Evolutionary conservation across 805 yeast species (phyloP), one percentile per base, ranked within the genome.

Genomic region (Wickerhamomyces canadensis): DNA sequence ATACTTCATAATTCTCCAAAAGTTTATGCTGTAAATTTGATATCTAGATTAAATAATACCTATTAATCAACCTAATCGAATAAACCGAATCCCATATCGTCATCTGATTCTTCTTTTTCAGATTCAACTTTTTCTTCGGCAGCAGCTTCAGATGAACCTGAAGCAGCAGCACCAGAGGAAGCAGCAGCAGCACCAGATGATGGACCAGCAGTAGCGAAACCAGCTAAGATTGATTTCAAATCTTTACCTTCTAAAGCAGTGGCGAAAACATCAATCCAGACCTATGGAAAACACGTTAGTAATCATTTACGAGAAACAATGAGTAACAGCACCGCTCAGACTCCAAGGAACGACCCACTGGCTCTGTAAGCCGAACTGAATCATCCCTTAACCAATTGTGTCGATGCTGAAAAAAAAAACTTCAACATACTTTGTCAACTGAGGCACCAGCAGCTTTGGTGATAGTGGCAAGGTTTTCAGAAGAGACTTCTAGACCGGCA

Each of bases 61-160:
- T 5, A 19, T 29, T 29, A 29, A 18, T 16, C 16, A 16, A 13
- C 24, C 72, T 84, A 84, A 72, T 83, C 94, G 76, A 84, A 84
- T 72, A 84, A 78, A 73, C 91, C 91, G 81, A 84, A 79, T 58
- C 91, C 91, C 91, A 84, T 81, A 71, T 81, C 93, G 60, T 79
- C 86, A 64, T 80, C 87, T 50, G 80, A 76, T 65, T 75, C 84
- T 65, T 79, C 85, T 52, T 63, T 67, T 43, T 64, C 77, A 59
- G 67, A 78, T 59, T 67, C 81, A 48, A 58, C 81, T 55, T 72
- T 78, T 46, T 61, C 78, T 56, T 72, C 78, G 43, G 63, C 85
- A 52, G 67, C 84, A 49, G 67, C 84, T 47, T 67, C 86, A 37
- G 61, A 74, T 42, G 60, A 74, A 46, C 64, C 71, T 42, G 60